phyloP scores from a whole-genome alignment of 805 yeast species.

The Cyberlindnera sargentensis region DNA sequence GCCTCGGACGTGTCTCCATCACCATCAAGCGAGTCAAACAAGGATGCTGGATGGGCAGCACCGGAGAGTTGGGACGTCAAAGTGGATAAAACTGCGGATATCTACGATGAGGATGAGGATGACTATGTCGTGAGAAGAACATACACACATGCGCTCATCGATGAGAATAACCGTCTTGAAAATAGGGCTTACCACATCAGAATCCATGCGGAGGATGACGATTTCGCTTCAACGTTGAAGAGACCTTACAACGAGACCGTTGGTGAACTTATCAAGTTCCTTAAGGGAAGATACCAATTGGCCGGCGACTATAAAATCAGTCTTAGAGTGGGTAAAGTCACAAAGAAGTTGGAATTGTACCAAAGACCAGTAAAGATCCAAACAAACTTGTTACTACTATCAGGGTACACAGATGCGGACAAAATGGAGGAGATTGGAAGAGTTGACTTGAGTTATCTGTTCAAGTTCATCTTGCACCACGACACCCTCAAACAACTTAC shows the following conservation, averaged over 20 bases:
- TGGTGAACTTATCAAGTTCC: conserved; percentile 59
- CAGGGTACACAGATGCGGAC: conserved; percentile 78
- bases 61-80: conserved; percentile 62
- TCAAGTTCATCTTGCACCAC: conserved; percentile 69
- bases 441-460: conserved; percentile 74
- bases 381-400: conserved; percentile 58
- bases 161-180: conserved; percentile 17
- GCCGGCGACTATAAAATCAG: conserved; percentile 72
- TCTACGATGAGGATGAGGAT: conserved; percentile 26
- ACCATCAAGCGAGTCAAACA: neutral
- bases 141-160: conserved; percentile 25
- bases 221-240: conserved; percentile 72
- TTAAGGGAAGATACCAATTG: conserved; percentile 70
- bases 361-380: conserved; percentile 79
- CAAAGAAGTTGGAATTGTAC: conserved; percentile 61
- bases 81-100: conserved; percentile 15
- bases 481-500: conserved; percentile 53
- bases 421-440: conserved; percentile 72
- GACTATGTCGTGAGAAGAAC: conserved; percentile 30
- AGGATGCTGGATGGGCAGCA: conserved; percentile 38
- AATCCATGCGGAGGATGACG: conserved; percentile 76
- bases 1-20: conserved; percentile 5
- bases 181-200: conserved; percentile 44
- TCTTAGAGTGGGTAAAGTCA: conserved; percentile 66
- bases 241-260: conserved; percentile 76